A percentile compares a stretch with the other conserved stretches of the same genome.
phyloP scores from a whole-genome alignment of 306 rosid species.

The Notholithocarpus densiflorus region DNA sequence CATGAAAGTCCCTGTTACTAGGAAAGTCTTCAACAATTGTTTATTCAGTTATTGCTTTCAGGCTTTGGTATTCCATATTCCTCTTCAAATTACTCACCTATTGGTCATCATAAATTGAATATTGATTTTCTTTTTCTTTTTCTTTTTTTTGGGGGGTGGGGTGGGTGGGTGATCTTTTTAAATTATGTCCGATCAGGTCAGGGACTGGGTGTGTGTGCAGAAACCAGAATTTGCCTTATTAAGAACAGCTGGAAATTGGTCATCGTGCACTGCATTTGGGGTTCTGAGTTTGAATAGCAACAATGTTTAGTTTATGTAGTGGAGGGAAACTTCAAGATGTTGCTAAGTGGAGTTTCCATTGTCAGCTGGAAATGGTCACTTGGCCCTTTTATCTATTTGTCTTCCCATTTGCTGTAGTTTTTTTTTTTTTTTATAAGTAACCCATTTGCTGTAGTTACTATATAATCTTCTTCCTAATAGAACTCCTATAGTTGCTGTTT shows the following conservation, averaged over 20 bases:
- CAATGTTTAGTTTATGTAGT: not conserved
- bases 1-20: not conserved
- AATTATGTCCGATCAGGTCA: too few relatives aligned
- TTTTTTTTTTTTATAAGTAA: not conserved
- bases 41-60: not conserved
- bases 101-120: not conserved
- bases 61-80: not conserved
- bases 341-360: not conserved
- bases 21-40: not conserved
- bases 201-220: too few relatives aligned
- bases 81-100: not conserved
- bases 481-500: not conserved
- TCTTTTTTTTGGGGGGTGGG: not conserved
- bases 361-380: not conserved
- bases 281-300: too few relatives aligned
- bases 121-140: not conserved
- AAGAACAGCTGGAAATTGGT: not conserved
- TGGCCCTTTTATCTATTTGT: not conserved
- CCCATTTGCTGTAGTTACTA: not conserved
- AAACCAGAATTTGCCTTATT: too few relatives aligned
- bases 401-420: not conserved
- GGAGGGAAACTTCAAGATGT: not conserved
- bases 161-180: too few relatives aligned
- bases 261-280: not conserved
- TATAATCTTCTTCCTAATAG: not conserved